Evolutionary conservation across 495 filamentous ascomycete species (phyloP), one percentile per base, ranked within the genome.

Genomic region (Daldinia bambusicola): DNA sequence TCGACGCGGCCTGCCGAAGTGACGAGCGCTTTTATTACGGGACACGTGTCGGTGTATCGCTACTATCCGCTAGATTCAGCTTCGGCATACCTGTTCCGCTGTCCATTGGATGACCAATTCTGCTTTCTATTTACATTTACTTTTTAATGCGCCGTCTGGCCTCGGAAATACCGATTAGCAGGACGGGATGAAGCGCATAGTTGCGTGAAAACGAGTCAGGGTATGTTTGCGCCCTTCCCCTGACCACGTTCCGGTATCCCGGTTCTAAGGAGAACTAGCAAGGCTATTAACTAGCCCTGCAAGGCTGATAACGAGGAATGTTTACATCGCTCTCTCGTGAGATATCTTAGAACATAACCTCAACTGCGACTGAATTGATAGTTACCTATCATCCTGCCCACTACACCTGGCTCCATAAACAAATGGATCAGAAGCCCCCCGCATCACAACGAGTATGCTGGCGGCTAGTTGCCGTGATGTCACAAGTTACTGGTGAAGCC

Each of bases 11-110:
- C 30, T 32, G 30, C 9, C 51, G 41, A 41, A 36, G 43, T 55
- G 51, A 18, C 26, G 63, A 30, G 31, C 20, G 51, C 36, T 2
- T 57, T 52, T 43, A 45, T 20, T 32, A 50, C 41, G n/a, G 16
- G 45, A 67, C 59, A 63, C 50, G 52, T 67, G 37, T 69, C 57
- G 36, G 61, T 66, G 52, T 66, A 30, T 58, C 61, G 38, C 51
- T 61, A 43, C 51, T 9, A 31, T 59, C 45, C 56, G 20, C 53
- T 36, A 56, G 53, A 40, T 22, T 53, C 20, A 41, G 26, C 31
- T 40, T 50, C 9, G 26, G 30, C 16, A 45, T 40, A 31, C 9
- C 36, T 40, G 43, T 70, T 20, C 34, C 18, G 55, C 53, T 2
- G 18, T 36, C 8, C 56, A 30, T 22, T 45, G 4, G 6, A 48